Base-by-base conservation (phyloP, 2,329 filamentous ascomycete genomes). In the Leptographium radiaticola region DNA sequence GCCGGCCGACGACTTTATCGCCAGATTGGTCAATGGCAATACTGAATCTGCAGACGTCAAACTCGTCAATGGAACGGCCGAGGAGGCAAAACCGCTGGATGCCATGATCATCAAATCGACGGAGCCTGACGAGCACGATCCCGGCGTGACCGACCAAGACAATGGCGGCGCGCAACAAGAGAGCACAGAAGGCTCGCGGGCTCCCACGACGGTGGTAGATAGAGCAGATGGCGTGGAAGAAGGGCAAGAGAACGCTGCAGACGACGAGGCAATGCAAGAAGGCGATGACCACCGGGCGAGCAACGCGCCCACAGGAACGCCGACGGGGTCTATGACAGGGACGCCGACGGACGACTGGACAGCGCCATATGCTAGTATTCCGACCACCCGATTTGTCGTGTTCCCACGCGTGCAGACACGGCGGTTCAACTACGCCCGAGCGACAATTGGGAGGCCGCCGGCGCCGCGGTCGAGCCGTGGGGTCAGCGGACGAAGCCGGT, bases 311-410 rank as follows among this genome's bases (percentile, higher is more conserved):
- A 58, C 12, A 57, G 60, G 2, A 59, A 55, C 2, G 64, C 67
- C 31, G 63, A 62, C 16, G 12, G 63, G 25, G 5, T 25, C 25
- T 25, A 67, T 38, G 62, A 58, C 12, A 57, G 60, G 2, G 58
- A 55, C 2, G 64, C 67, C 31, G 63, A 62, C 16, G 18, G 63
- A 66, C 9, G 63, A 68, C 43, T 81, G 78, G 78, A 63, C 65
- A 12, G 60, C 65, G 4, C 64, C 71, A 2, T 81, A 82, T 62
- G 69, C 69, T 15, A 67, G 71, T 49, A 85, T 93, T 31, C 86
- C 86, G 3, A 72, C 81, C 0, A 81, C 74, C 2, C 79, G 87
- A 38, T 94, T 89, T 65, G 84, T 89, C 61, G 80, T 93, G 43
- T 91, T 87, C 62, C 88, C 88, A 10, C 79, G 84, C 0, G 69